These are phyloP conservation scores for Termitomyces sp. DNA, from an alignment of 768 basidiomycete species.

Conservation along the genomic window DNA sequence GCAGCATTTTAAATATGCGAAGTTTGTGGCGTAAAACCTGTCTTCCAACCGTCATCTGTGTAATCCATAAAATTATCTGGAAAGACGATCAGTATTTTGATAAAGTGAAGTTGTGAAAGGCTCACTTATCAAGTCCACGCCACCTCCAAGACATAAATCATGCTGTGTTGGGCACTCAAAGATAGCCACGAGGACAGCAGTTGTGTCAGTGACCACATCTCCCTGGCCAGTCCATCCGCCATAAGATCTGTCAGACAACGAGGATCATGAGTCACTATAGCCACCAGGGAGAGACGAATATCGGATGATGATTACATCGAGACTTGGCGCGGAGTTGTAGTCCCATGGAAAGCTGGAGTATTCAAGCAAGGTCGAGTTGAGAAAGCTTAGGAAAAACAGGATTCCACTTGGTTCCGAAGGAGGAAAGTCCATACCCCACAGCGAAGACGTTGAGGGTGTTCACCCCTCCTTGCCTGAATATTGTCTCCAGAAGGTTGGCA, in stretches of 20 bases:
- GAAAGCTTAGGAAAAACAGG: neutral
- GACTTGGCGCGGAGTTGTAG: neutral
- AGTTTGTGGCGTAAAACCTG: neutral
- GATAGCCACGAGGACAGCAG: neutral
- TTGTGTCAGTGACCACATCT: neutral
- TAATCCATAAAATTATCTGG: conserved; percentile 34
- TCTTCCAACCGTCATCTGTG: conserved; percentile 37
- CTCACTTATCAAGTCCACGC: neutral
- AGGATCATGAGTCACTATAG: neutral
- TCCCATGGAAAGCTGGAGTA: neutral
- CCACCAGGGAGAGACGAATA: neutral
- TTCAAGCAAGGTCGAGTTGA: neutral
- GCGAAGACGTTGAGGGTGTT: neutral
- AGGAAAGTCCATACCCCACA: neutral
- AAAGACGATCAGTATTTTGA: neutral
- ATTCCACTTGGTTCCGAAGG: neutral
- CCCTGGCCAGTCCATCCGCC: neutral
- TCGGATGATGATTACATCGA: neutral
- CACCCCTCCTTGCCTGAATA: neutral
- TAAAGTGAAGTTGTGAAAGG: neutral
- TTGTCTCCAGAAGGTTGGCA: neutral
- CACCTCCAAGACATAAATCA: neutral
- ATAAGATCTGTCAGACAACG: neutral
- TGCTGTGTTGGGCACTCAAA: neutral
- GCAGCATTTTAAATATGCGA: neutral